Percentiles rank a stretch among this genome's conserved stretches.
Evolutionary conservation across 768 basidiomycete species (phyloP).

Genomic region (Neoboletus magnificus): DNA sequence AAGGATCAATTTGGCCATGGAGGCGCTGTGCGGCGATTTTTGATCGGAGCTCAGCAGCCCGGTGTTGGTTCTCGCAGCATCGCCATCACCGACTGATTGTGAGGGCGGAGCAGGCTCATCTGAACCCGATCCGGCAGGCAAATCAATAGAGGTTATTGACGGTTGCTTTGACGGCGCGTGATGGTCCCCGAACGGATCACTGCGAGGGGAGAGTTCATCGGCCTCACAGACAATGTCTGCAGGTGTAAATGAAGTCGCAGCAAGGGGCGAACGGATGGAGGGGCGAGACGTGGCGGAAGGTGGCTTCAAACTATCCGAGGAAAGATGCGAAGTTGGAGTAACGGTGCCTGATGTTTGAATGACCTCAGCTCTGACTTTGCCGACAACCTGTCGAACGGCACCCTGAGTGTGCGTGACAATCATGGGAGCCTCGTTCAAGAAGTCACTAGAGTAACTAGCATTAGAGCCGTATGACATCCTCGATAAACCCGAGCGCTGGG

Average conservation of each 20-base stretch:
- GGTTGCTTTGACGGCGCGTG: conserved; percentile 30
- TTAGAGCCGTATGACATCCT: conserved; percentile 71
- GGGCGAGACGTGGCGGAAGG: conserved; percentile 40
- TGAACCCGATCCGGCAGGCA: conserved; percentile 34
- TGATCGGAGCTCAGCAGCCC: conserved; percentile 42
- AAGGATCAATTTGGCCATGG: conserved; percentile 59
- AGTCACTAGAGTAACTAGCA: conserved; percentile 73
- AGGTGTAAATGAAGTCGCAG: conserved; percentile 68
- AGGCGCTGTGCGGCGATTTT: conserved; percentile 52
- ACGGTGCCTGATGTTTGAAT: conserved; percentile 54
- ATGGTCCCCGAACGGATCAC: conserved; percentile 66
- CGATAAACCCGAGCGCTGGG: conserved; percentile 53
- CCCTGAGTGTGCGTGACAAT: conserved; percentile 68
- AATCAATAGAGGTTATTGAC: conserved; percentile 17
- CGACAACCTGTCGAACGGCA: conserved; percentile 68
- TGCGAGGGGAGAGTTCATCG: conserved; percentile 23
- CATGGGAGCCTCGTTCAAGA: conserved; percentile 77
- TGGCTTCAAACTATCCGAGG: conserved; percentile 40
- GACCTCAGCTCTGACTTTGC: conserved; percentile 76
- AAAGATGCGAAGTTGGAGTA: conserved; percentile 26
- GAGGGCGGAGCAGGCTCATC: conserved; percentile 39
- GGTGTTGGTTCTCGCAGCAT: conserved; percentile 66
- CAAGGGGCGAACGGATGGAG: conserved; percentile 60
- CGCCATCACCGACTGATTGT: conserved; percentile 63
- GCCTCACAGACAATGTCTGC: conserved; percentile 56